Conservation (phyloP, 2,329 filamentous ascomycete species). For the Stagonosporopsis vannaccii region DNA sequence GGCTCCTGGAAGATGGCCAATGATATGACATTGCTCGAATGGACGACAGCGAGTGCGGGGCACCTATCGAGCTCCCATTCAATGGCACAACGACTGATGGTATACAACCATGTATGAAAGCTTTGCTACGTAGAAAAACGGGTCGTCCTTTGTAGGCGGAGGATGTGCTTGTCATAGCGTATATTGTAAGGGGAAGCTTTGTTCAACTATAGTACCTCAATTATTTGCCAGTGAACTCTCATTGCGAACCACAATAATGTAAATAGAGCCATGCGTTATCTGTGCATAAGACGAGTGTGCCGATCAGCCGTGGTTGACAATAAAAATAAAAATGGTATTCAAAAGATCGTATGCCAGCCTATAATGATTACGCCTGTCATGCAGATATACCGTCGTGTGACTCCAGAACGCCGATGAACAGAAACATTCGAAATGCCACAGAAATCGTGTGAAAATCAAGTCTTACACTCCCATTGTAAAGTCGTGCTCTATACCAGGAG, state of each 20-base stretch:
- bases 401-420: background rate
- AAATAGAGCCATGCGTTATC: background rate
- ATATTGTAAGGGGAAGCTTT: background rate
- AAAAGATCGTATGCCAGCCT: background rate
- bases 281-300: background rate
- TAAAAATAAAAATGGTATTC: background rate
- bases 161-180: too few species aligned
- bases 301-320: background rate
- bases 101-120: too few species aligned
- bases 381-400: background rate
- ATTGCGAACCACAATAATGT: background rate
- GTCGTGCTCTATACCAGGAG: constrained; percentile 95
- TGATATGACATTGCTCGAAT: too few species aligned
- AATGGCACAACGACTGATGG: too few species aligned
- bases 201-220: background rate
- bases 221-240: background rate
- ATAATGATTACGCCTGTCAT: constrained; percentile 10
- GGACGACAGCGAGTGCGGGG: too few species aligned
- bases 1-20: too few species aligned
- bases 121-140: too few species aligned
- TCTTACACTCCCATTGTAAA: constrained; percentile 91
- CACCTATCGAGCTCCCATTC: too few species aligned
- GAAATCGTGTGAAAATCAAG: background rate
- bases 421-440: background rate
- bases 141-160: too few species aligned